Conservation (phyloP, 2,329 filamentous ascomycete genomes). For the Talaromyces sp. region DNA sequence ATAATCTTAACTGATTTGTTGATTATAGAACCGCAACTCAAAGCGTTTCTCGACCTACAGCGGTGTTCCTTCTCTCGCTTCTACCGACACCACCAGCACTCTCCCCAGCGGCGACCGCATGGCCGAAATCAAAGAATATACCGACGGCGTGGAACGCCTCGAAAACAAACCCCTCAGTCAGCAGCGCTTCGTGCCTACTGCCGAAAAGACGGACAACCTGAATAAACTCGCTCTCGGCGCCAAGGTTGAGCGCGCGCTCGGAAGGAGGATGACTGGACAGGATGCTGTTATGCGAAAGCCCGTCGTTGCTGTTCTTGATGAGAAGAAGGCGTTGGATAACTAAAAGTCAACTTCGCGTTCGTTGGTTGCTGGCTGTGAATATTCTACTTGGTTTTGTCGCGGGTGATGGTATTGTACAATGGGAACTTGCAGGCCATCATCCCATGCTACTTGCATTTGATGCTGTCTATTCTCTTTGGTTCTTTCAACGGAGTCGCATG, state of each 20-base stretch:
- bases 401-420: neutral
- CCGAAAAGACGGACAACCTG: slow-evolving; percentile 76
- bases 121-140: slow-evolving; percentile 69
- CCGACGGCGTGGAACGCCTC: slow-evolving; percentile 76
- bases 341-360: neutral
- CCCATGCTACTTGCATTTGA: slow-evolving; percentile 16
- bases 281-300: slow-evolving; percentile 74
- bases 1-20: neutral
- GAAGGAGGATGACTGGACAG: slow-evolving; percentile 79
- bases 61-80: slow-evolving; percentile 44
- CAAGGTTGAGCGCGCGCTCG: slow-evolving; percentile 83
- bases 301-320: slow-evolving; percentile 32
- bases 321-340: slow-evolving; percentile 31
- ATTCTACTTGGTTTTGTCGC: slow-evolving; percentile 18
- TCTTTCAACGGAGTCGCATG: slow-evolving; percentile 1
- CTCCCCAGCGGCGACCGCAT: slow-evolving; percentile 47
- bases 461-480: neutral
- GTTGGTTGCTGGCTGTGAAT: slow-evolving; percentile 14
- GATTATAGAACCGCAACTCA: slow-evolving; percentile 47
- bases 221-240: slow-evolving; percentile 84
- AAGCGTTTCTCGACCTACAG: slow-evolving; percentile 54
- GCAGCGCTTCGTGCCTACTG: slow-evolving; percentile 74
- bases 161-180: slow-evolving; percentile 80
- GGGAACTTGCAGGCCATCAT: neutral
- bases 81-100: slow-evolving; percentile 44